Percentiles rank a stretch among this genome's conserved stretches.
These are phyloP conservation scores for Mortierella sp. DNA, from an alignment of 371 early-diverging fungal genomes.

Conservation along the genomic window DNA sequence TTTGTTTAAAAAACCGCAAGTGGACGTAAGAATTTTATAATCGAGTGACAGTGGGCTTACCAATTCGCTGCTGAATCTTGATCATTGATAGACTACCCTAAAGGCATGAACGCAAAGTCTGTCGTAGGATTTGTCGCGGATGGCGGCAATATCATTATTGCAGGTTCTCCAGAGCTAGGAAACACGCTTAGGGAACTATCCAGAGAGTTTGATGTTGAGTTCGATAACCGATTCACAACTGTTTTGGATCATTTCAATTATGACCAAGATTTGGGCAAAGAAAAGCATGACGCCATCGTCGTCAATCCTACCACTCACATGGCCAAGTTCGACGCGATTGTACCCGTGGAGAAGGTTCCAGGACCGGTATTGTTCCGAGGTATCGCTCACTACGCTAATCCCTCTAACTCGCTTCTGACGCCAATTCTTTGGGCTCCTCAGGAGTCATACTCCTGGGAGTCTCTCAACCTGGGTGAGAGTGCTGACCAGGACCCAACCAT, in stretches of 20 bases:
- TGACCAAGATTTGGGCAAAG: constrained; percentile 39
- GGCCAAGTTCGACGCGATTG: constrained; percentile 47
- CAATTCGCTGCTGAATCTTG: constrained; percentile 2
- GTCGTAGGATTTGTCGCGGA: constrained; percentile 88
- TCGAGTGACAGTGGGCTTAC: not conserved
- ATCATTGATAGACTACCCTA: constrained; percentile 56
- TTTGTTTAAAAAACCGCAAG: not conserved
- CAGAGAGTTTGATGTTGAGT: constrained; percentile 87
- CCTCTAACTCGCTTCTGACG: constrained; percentile 70
- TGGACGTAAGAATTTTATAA: not conserved
- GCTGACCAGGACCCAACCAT: constrained; percentile 57
- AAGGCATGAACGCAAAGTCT: constrained; percentile 61
- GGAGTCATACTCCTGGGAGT: constrained; percentile 72
- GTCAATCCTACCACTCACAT: constrained; percentile 62
- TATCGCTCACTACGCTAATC: constrained; percentile 75
- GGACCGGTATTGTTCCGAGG: constrained; percentile 82
- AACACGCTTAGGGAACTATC: constrained; percentile 83
- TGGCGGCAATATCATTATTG: constrained; percentile 93
- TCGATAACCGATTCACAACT: constrained; percentile 72
- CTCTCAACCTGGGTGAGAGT: constrained; percentile 43
- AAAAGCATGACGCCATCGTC: constrained; percentile 57
- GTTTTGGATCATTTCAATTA: constrained; percentile 81
- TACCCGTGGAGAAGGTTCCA: constrained; percentile 53
- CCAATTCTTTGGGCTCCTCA: constrained; percentile 74
- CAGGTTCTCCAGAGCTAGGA: constrained; percentile 72